Base-by-base conservation (phyloP, 2,329 filamentous ascomycete species). In the Aspergillus cejpii region DNA sequence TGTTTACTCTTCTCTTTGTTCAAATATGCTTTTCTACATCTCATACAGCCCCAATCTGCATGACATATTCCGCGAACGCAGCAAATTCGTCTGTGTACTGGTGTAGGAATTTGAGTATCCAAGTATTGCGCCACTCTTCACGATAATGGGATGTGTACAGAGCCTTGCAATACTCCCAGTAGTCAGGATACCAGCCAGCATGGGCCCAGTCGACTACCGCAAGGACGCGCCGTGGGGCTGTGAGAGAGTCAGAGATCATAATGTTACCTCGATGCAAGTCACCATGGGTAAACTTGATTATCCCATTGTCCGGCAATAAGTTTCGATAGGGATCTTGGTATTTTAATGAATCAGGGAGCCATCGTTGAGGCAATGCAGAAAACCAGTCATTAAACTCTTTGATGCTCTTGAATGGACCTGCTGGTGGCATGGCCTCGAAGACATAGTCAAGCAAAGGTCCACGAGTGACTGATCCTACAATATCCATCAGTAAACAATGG, bases 91-190 rank as follows among this genome's bases (percentile, higher is more conserved):
- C n/a, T n/a, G n/a, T n/a, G n/a, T n/a, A n/a, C n/a, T n/a, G n/a
- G n/a, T n/a, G n/a, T n/a, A n/a, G n/a, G n/a, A n/a, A n/a, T n/a
- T n/a, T n/a, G n/a, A n/a, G n/a, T n/a, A n/a, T n/a, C n/a, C n/a
- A n/a, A n/a, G n/a, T n/a, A n/a, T n/a, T n/a, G n/a, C 23, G 23
- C 28, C 28, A 31, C 14, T 31, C 28, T 0, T 31, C 28, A n/a
- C 43, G 38, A 24, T 51, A 51, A 36, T 26, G 44, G 21, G 42
- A 48, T 19, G 60, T 62, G 43, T 59, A 64, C 3, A 50, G 38
- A 3, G 60, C 51, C 38, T 64, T 66, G 36, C 58, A 64, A 36
- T 60, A 65, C 36, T 64, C 61, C 62, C 57, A 64, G 20, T 64
- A 65, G 17, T 62, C 58, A 1, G 59, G 62, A 41, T 64, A 62